Base-by-base conservation (phyloP, 495 filamentous ascomycete species). In the Daldinia vernicosa region DNA sequence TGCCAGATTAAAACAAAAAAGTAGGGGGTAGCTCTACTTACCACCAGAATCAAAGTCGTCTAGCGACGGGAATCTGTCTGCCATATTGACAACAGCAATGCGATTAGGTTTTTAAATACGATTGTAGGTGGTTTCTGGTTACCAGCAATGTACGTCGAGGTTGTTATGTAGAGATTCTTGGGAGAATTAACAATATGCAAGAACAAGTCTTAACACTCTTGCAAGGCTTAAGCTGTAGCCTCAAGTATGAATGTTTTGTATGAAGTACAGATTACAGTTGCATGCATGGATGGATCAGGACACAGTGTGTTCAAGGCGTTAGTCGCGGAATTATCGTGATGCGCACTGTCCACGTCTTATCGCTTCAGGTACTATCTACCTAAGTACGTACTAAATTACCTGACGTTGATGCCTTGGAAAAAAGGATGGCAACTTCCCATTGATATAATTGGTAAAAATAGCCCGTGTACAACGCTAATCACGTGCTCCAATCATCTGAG, bases 41-140 rank as follows among this genome's bases (percentile, higher is more conserved):
- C 84, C 87, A 89, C 95, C 95, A 60, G 91, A 93, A 76, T 95
- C 91, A 80, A 98, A 94, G 78, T 98, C 95, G 79, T 99, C 95
- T 77, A 99, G 83, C 22, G 95, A 96, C 60, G 95, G 95, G 81
- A 99, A 99, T 77, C 94, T 86, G 82, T 98, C 94, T 22, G 95
- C 95, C 95, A 99, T 99, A 52, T 76, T 77, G 76, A 67, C 22
- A 33, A 53, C 43, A 50, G 58, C 39, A 60, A 67, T 70, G 47
- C 32, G 39, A 39, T 55, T 39, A 15, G 30, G 45, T 3, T 1
- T 28, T 53, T 30, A n/a, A 30, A 6, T 30, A 53, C 12, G 19
- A 1, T 47, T 22, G 19, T 47, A 24, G 19, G 19, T 22, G 19
- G 24, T 47, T 24, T 47, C 43, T 24, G 9, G 2, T 11, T 24